Conservation (phyloP, 208 protist genomes). For the Leishmania tarentolae region DNA sequence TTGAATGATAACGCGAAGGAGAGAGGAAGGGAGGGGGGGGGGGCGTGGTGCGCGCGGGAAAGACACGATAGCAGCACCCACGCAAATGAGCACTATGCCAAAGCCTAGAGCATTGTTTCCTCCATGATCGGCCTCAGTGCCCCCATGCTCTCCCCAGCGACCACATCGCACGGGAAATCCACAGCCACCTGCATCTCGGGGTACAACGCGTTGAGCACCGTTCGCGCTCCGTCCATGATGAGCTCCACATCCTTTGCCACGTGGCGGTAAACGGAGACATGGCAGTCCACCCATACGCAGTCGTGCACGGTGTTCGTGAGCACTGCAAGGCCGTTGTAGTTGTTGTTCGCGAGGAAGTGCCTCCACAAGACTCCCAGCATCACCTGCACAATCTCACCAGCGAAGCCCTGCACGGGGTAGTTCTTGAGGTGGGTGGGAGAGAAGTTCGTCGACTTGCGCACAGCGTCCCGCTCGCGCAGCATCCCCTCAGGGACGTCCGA, state of each 20-base stretch:
- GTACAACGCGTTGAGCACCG: conserved; percentile 78
- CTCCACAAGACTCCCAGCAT: conserved; percentile 93
- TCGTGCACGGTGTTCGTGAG: conserved; percentile 95
- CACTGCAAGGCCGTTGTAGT: conserved; percentile 90
- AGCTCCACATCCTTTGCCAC: conserved; percentile 84
- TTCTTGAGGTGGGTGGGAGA: conserved; percentile 93
- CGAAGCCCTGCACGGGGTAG: conserved; percentile 94
- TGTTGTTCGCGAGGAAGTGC: conserved; percentile 81
- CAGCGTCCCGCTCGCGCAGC: conserved; percentile 46
- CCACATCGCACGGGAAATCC: conserved; percentile 90
- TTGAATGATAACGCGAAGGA: neutral
- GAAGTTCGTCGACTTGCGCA: conserved; percentile 91
- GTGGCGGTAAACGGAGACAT: conserved; percentile 75
- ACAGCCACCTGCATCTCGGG: conserved; percentile 86
- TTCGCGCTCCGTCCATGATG: conserved; percentile 86
- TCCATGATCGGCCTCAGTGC: conserved; percentile 73
- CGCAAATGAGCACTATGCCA: neutral
- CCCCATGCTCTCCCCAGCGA: conserved; percentile 90
- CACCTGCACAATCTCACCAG: conserved; percentile 93
- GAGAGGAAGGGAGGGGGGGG: neutral
- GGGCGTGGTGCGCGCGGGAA: neutral
- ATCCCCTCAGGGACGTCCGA: conserved; percentile 85
- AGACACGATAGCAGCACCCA: neutral
- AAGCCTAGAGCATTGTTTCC: conserved; percentile 55
- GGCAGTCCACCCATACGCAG: conserved; percentile 94